Evolutionary conservation across 164 flowering plant genomes (phyloP).

Genomic region (Magnolia officinalis): DNA sequence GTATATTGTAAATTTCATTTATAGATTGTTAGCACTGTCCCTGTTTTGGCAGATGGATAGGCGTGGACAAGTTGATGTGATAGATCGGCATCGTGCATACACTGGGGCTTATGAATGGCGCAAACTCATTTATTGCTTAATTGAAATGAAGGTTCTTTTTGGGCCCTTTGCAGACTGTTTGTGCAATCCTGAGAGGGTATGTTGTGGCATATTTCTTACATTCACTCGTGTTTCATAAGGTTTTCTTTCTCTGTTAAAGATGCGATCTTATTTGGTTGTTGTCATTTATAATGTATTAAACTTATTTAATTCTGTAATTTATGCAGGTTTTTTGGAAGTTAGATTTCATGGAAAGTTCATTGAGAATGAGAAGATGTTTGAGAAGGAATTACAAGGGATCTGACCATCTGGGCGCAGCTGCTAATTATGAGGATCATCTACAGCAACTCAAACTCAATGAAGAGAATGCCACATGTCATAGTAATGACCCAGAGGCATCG

Average conservation of each 20-base stretch:
- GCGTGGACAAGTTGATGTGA: constrained; percentile 65
- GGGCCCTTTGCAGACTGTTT: constrained; percentile 61
- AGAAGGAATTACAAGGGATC: constrained; percentile 80
- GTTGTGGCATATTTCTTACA: constrained; percentile 16
- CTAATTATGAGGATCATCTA: constrained; percentile 63
- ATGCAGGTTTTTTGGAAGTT: constrained; percentile 91
- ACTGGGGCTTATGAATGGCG: constrained; percentile 87
- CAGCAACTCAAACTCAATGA: constrained; percentile 30
- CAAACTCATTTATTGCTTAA: constrained; percentile 76
- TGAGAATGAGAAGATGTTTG: constrained; percentile 82
- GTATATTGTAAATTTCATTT: not conserved
- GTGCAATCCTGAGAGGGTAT: constrained; percentile 55
- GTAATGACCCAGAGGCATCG: constrained; percentile 12
- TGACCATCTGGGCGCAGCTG: constrained; percentile 90
- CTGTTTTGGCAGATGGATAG: constrained; percentile 75
- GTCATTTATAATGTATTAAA: not conserved
- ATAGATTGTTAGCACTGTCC: not conserved
- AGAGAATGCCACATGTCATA: constrained; percentile 26
- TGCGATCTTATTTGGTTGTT: too few species aligned
- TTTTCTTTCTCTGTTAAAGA: not conserved
- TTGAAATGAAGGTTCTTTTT: constrained; percentile 75
- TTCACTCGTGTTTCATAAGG: not conserved
- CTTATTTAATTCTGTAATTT: not conserved
- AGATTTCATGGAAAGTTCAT: constrained; percentile 85
- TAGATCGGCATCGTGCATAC: constrained; percentile 49